Base-by-base conservation (phyloP, 2,329 filamentous ascomycete species). In the Fusarium brachygibbosum region DNA sequence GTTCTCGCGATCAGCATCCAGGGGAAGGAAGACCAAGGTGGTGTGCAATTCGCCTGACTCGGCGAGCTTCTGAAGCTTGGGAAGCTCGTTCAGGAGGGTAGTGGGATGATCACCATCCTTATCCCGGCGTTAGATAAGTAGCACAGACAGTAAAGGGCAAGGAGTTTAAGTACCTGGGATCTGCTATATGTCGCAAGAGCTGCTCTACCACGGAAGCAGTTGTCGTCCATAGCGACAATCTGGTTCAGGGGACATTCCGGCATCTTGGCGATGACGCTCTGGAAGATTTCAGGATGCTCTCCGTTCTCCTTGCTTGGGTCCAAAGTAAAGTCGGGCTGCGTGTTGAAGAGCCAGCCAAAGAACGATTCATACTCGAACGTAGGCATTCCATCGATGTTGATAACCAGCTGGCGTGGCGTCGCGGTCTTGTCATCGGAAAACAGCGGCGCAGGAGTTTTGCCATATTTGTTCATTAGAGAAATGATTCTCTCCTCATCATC, bases 391-490 rank as follows among this genome's bases (percentile, higher is more conserved):
- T 90, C 85, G 51, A 91, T 80, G 70, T 88, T 77, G 52, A 91
- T 79, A 28, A 91, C 78, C 38, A 91, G 82, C 77, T 92, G 88
- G 53, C 78, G 81, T 7, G 84, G 82, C 37, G 69, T 69, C 53
- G 64, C 69, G 49, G 78, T 74, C 19, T 75, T 69, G 13, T 69
- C 66, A 41, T 78, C 74, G 6, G 76, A 58, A 70, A 92, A 89
- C 34, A 92, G 79, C 21, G 82, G 76, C 55, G 79, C 71, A 9
- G 84, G 78, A 31, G 80, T 75, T 66, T 85, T 87, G 66, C 88
- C 90, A 76, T 88, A 91, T 50, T 80, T 80, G 74, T 88, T 87
- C 74, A 93, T 81, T 69, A 87, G 80, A 49, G 82, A 80, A 38
- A 92, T 78, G 11, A 86, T 84, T 41, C 87, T 83, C 59, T 84